These are phyloP conservation scores for Jacaranda mimosifolia DNA, from an alignment of 257 asterid species.

Conservation along the genomic window DNA sequence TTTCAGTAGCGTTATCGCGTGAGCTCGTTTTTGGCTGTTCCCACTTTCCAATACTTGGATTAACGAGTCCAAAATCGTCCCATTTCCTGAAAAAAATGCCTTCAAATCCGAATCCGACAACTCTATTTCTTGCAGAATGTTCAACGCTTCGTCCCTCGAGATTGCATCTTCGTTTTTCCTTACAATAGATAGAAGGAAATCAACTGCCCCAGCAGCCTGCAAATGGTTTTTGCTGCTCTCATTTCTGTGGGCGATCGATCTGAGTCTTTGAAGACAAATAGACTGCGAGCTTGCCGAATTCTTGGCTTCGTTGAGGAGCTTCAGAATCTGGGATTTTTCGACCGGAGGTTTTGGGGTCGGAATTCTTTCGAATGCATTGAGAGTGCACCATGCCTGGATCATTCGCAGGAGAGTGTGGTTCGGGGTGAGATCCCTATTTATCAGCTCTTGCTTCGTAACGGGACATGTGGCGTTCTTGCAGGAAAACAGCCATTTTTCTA, in stretches of 20 bases:
- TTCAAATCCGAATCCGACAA: constrained; percentile 51
- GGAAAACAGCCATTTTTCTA: constrained; percentile 72
- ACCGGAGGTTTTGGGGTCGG: constrained; percentile 72
- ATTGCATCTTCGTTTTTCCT: constrained; percentile 29
- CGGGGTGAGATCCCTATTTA: constrained; percentile 62
- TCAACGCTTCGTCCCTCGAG: constrained; percentile 49
- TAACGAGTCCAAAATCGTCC: constrained; percentile 40
- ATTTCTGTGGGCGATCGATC: constrained; percentile 49
- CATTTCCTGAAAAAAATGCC: constrained; percentile 32
- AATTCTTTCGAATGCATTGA: constrained; percentile 63
- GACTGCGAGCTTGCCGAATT: constrained; percentile 35
- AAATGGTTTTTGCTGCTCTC: constrained; percentile 41
- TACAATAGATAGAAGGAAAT: constrained; percentile 46
- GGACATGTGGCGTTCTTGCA: constrained; percentile 63
- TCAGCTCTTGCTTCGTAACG: constrained; percentile 59
- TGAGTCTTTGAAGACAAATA: constrained; percentile 49
- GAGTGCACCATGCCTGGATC: constrained; percentile 80
- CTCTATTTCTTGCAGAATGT: constrained; percentile 53
- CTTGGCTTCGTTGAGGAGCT: constrained; percentile 55
- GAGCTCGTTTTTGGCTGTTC: constrained; percentile 38
- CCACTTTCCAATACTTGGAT: constrained; percentile 46
- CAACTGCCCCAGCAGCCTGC: constrained; percentile 53
- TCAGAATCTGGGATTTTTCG: constrained; percentile 50
- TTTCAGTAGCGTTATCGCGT: constrained; percentile 43
- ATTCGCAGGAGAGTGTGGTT: constrained; percentile 74